phyloP scores from a whole-genome alignment of 1,284 basidiomycete genomes.

The Phellinidium pouzarii region DNA sequence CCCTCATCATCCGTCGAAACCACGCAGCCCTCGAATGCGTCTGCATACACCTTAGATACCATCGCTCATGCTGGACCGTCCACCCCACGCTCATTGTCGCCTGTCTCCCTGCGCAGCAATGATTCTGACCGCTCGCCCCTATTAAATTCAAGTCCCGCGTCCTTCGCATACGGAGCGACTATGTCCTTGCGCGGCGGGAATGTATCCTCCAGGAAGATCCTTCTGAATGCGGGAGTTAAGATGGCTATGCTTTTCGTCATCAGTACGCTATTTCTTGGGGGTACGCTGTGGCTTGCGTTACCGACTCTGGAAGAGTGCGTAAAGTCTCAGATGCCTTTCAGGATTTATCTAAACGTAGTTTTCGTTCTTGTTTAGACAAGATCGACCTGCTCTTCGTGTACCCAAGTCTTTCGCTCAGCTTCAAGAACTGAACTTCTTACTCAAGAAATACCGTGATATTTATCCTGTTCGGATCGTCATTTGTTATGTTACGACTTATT shows the following conservation, averaged over 20 bases:
- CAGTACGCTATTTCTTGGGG: conserved; percentile 64
- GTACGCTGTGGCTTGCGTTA: conserved; percentile 71
- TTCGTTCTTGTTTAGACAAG: conserved; percentile 55
- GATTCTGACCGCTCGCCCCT: conserved; percentile 15
- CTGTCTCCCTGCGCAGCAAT: conserved; percentile 15
- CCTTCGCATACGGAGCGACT: conserved; percentile 49
- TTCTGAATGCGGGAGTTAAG: conserved; percentile 76
- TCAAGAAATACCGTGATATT: conserved; percentile 85
- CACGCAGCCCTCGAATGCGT: conserved; percentile 35
- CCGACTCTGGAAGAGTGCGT: conserved; percentile 75
- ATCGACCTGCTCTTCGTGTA: conserved; percentile 67
- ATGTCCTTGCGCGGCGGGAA: conserved; percentile 31
- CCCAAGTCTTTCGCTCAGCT: conserved; percentile 81
- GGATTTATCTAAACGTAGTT: too few relatives aligned
- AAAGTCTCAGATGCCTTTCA: neutral
- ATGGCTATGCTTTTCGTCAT: conserved; percentile 72
- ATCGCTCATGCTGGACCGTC: conserved; percentile 37
- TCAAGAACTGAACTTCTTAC: conserved; percentile 70
- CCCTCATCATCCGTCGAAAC: neutral
- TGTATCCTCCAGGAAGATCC: conserved; percentile 45
- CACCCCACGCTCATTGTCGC: conserved; percentile 26
- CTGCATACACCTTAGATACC: conserved; percentile 59
- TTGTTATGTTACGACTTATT: conserved; percentile 82
- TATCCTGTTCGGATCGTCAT: conserved; percentile 77
- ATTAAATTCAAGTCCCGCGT: conserved; percentile 27